Evolutionary conservation across 306 rosid genomes (phyloP).

Genomic region (Gynostemma pentaphyllum): DNA sequence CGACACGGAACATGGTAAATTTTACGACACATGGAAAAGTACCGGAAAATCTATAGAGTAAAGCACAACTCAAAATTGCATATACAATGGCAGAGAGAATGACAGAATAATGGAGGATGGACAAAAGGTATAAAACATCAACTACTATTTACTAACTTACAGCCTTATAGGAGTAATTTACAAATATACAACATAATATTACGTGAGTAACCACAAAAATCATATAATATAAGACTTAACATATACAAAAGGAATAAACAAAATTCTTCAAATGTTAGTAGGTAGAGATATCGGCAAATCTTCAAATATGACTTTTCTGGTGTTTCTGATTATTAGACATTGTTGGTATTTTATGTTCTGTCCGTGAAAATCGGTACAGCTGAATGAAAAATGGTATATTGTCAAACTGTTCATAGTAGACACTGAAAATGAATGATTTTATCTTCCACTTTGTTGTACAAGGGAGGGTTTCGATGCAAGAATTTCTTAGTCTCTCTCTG

Average conservation of each 20-base stretch:
- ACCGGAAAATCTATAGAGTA: neutral
- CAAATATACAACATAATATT: conserved; percentile 4
- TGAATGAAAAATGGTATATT: neutral
- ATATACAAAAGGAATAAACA: conserved; percentile 7
- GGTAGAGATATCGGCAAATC: conserved; percentile 4
- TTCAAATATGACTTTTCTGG: conserved; percentile 4
- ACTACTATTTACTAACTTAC: neutral
- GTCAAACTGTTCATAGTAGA: neutral
- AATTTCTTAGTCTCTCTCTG: neutral
- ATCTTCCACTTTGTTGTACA: neutral
- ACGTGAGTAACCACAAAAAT: neutral
- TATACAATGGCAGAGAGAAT: neutral
- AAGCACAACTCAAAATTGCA: neutral
- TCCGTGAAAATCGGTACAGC: neutral
- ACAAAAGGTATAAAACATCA: neutral
- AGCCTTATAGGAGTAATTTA: neutral
- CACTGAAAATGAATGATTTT: neutral
- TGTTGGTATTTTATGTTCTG: neutral
- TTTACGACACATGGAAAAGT: neutral
- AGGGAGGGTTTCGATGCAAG: neutral
- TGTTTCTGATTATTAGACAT: conserved; percentile 6
- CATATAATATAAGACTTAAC: neutral
- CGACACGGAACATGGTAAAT: no score
- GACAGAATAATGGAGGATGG: neutral
- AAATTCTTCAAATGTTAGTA: neutral